phyloP scores from a whole-genome alignment of 2,329 filamentous ascomycete species.

The Ambrosiella cleistominuta region DNA sequence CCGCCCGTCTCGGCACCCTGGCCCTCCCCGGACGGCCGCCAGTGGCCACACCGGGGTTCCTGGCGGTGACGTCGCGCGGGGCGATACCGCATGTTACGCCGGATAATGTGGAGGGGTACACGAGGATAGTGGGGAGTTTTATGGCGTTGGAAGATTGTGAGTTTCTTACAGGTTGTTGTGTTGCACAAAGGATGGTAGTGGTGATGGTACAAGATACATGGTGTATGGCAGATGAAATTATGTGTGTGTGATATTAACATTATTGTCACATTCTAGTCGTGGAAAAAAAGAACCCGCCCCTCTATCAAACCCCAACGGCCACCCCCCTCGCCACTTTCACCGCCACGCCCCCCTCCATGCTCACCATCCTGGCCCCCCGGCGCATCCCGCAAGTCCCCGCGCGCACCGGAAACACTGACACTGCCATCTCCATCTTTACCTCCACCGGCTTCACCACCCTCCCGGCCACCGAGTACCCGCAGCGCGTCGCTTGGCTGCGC shows the following conservation, averaged over 20 bases:
- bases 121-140: slow-evolving; percentile 52
- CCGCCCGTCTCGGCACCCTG: slow-evolving; percentile 51
- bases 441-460: slow-evolving; percentile 70
- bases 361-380: slow-evolving; percentile 60
- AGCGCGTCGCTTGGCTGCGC: slow-evolving; percentile 43
- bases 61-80: slow-evolving; percentile 67
- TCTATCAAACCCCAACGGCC: slow-evolving; percentile 25
- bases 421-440: slow-evolving; percentile 60
- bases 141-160: slow-evolving; percentile 84
- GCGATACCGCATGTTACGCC: slow-evolving; percentile 75
- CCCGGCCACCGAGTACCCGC: slow-evolving; percentile 48
- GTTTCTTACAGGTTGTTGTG: slow-evolving; percentile 18
- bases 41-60: slow-evolving; percentile 70
- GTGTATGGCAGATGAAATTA: no score
- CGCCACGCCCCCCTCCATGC: slow-evolving; percentile 44
- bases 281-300: slow-evolving; percentile 33
- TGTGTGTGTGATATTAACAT: background rate
- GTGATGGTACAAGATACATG: no score
- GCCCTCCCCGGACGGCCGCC: slow-evolving; percentile 40
- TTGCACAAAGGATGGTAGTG: no score
- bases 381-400: slow-evolving; percentile 58
- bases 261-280: slow-evolving; percentile 27
- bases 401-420: slow-evolving; percentile 52
- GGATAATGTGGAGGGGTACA: slow-evolving; percentile 54
- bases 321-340: slow-evolving; percentile 58